Percentiles rank a stretch among this genome's conserved stretches.
Conservation (phyloP, 2,329 filamentous ascomycete species). For the Cercospora berteroae region DNA sequence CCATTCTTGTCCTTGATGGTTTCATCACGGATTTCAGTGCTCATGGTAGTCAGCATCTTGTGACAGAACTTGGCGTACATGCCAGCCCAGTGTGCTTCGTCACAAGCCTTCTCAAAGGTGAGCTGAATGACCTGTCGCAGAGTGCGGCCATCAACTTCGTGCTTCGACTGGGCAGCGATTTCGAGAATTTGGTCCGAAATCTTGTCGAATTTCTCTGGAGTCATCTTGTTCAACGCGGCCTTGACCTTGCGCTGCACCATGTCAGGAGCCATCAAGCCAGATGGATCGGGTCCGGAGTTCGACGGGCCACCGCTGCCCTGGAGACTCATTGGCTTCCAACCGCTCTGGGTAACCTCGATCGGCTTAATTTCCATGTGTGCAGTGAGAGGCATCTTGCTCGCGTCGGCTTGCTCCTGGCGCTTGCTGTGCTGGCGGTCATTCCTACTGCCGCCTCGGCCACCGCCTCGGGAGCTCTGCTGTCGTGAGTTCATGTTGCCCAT, state of each 20-base stretch:
- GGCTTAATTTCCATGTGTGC: slow-evolving; percentile 77
- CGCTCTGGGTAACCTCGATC: slow-evolving; percentile 67
- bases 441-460: slow-evolving; percentile 65
- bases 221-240: slow-evolving; percentile 99
- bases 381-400: slow-evolving; percentile 90
- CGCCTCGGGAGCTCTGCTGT: slow-evolving; percentile 43
- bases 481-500: slow-evolving; percentile 66
- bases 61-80: slow-evolving; percentile 99
- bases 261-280: slow-evolving; percentile 74
- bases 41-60: slow-evolving; percentile 95
- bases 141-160: slow-evolving; percentile 89
- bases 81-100: slow-evolving; percentile 96
- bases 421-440: slow-evolving; percentile 52
- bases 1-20: slow-evolving; percentile 88
- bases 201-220: slow-evolving; percentile 95
- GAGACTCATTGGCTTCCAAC: slow-evolving; percentile 82
- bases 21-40: slow-evolving; percentile 89
- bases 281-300: slow-evolving; percentile 44
- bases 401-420: slow-evolving; percentile 64
- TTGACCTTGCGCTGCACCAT: slow-evolving; percentile 99
- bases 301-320: slow-evolving; percentile 38
- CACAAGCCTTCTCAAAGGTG: slow-evolving; percentile 97
- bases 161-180: slow-evolving; percentile 92
- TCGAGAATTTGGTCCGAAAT: slow-evolving; percentile 89
- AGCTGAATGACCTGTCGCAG: slow-evolving; percentile 97